Percentiles rank a stretch among this genome's conserved stretches.
phyloP scores from a whole-genome alignment of 1,284 basidiomycete genomes.

The Coniferiporia weirii region DNA sequence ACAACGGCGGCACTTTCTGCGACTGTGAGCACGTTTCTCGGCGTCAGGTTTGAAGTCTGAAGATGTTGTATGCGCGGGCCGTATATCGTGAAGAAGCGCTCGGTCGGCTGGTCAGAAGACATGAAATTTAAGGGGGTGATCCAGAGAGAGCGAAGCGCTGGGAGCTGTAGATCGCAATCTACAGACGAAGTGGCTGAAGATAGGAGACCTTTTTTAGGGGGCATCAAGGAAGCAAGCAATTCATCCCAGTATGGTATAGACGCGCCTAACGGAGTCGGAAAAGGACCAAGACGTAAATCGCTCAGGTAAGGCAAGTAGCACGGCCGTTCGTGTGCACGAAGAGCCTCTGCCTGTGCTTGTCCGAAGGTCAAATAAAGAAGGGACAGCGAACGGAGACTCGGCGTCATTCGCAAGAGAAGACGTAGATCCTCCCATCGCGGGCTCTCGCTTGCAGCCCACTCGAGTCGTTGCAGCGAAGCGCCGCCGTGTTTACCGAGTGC shows the following conservation, averaged over 20 bases:
- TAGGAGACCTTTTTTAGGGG: background rate
- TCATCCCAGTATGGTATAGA: background rate
- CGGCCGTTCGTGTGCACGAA: background rate
- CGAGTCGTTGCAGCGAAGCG: background rate
- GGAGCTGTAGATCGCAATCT: conserved; percentile 3
- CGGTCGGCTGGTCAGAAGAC: background rate
- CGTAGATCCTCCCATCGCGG: conserved; percentile 2
- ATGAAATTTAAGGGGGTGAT: conserved; percentile 6
- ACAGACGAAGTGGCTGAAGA: background rate
- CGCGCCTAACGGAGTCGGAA: conserved; percentile 2
- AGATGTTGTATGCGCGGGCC: background rate
- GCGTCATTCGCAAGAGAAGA: background rate
- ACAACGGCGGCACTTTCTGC: background rate
- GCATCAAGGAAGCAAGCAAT: background rate
- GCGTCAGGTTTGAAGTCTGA: background rate
- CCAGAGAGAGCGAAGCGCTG: background rate
- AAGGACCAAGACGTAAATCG: background rate
- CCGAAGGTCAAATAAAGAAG: background rate
- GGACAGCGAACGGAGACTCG: background rate
- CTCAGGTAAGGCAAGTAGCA: background rate
- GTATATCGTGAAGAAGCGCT: conserved; percentile 3
- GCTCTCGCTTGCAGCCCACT: conserved; percentile 6
- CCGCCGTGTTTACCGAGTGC: conserved; percentile 3
- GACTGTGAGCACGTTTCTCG: background rate
- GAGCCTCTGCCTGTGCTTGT: background rate